A percentile compares a stretch with the other conserved stretches of the same genome.
Conservation (phyloP, 2,329 filamentous ascomycete genomes). For the Zalaria sp. region DNA sequence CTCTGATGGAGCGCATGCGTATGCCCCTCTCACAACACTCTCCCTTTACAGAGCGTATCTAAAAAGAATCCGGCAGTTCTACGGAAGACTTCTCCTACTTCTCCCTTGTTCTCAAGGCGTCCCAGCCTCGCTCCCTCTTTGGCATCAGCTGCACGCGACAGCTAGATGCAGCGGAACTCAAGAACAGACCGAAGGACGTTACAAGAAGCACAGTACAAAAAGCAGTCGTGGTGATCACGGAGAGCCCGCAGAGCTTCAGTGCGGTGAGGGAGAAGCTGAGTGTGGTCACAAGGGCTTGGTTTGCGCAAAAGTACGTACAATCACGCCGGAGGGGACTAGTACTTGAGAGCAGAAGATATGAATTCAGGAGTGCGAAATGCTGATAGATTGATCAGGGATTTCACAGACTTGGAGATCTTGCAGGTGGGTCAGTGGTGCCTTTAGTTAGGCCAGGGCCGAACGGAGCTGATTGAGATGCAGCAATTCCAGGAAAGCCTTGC, state of each 20-base stretch:
- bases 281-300: constrained; percentile 90
- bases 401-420: constrained; percentile 81
- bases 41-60: constrained; percentile 1
- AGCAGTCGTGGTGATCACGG: constrained; percentile 87
- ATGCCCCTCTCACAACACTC: constrained; percentile 21
- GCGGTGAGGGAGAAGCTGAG: constrained; percentile 80
- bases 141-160: constrained; percentile 93
- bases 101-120: constrained; percentile 51
- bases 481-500: constrained; percentile 81
- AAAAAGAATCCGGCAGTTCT: constrained; percentile 36
- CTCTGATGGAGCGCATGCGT: constrained; percentile 90
- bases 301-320: constrained; percentile 57
- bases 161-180: constrained; percentile 63
- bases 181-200: constrained; percentile 71
- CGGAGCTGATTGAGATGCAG: constrained; percentile 21
- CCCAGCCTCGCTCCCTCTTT: constrained; percentile 64
- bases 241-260: constrained; percentile 80
- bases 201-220: constrained; percentile 98
- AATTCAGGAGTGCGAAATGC: background rate
- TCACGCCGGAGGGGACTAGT: too few relatives aligned
- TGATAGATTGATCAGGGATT: constrained; percentile 43
- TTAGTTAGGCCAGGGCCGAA: background rate
- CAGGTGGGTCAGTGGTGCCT: constrained; percentile 28
- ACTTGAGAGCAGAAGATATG: background rate
- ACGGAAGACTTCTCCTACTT: constrained; percentile 98